A percentile compares a stretch with the other conserved stretches of the same genome.
These are phyloP conservation scores for Myriosclerotinia curreyana DNA, from an alignment of 2,329 filamentous ascomycete genomes.

Conservation along the genomic window DNA sequence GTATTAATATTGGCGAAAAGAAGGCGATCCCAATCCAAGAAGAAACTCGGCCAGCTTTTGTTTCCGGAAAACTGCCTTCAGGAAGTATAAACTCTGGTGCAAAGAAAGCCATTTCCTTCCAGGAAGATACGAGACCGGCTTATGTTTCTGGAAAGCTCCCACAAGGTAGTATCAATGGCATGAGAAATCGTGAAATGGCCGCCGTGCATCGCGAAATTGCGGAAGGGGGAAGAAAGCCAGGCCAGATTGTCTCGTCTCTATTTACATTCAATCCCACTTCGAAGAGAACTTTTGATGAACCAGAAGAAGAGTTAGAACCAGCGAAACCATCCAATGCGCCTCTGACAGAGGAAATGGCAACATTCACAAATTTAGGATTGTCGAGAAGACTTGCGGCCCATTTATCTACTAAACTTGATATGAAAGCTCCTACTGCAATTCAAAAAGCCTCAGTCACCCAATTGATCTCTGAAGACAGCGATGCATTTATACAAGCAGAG, in stretches of 20 bases:
- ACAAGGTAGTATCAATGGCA: slow-evolving; percentile 34
- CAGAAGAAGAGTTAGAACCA: slow-evolving; percentile 49
- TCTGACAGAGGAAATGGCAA: slow-evolving; percentile 75
- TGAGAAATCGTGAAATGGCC: slow-evolving; percentile 32
- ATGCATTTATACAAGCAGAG: slow-evolving; percentile 95
- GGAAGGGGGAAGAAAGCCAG: slow-evolving; percentile 43
- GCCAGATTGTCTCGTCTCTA: slow-evolving; percentile 79
- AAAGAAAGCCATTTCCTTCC: slow-evolving; percentile 28
- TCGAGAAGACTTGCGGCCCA: slow-evolving; percentile 78
- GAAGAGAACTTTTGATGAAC: slow-evolving; percentile 56
- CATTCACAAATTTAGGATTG: slow-evolving; percentile 81
- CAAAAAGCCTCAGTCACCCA: slow-evolving; percentile 86
- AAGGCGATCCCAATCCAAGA: slow-evolving; percentile 27
- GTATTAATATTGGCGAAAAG: slow-evolving; percentile 33
- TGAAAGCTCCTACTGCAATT: slow-evolving; percentile 91
- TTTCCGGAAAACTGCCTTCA: slow-evolving; percentile 41
- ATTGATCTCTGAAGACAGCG: slow-evolving; percentile 73
- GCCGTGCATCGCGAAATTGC: slow-evolving; percentile 29
- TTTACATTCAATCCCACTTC: slow-evolving; percentile 86
- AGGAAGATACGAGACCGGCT: slow-evolving; percentile 32
- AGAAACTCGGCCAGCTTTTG: slow-evolving; percentile 27
- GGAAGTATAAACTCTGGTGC: slow-evolving; percentile 39
- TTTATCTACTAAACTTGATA: slow-evolving; percentile 76
- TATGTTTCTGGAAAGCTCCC: slow-evolving; percentile 35
- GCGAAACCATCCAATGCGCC: slow-evolving; percentile 87